These are phyloP conservation scores for Pichia pseudocactophila DNA, from an alignment of 805 yeast species.

Conservation along the genomic window DNA sequence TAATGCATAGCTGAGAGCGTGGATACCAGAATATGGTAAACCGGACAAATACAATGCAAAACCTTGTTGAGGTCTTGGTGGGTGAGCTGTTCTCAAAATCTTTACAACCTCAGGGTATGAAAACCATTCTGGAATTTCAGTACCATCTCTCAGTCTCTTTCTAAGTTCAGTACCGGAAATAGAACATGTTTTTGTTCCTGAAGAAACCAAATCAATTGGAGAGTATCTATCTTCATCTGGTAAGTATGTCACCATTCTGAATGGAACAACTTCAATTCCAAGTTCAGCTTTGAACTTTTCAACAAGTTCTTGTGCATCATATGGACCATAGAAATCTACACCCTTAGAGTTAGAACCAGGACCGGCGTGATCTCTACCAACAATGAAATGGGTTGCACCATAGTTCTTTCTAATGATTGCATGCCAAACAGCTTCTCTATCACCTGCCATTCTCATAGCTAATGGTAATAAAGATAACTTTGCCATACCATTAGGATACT, in stretches of 20 bases:
- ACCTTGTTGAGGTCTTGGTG: constrained; percentile 86
- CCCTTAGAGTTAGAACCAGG: constrained; percentile 87
- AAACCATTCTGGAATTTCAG: constrained; percentile 92
- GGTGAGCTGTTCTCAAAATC: constrained; percentile 84
- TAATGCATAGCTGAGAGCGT: constrained; percentile 69
- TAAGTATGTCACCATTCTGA: constrained; percentile 92
- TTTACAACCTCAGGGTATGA: constrained; percentile 93
- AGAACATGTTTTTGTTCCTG: constrained; percentile 72
- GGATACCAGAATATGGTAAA: constrained; percentile 48
- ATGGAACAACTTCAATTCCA: constrained; percentile 86
- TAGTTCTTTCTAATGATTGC: constrained; percentile 93
- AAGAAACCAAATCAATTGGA: constrained; percentile 85
- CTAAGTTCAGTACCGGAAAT: constrained; percentile 89
- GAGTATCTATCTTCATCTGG: constrained; percentile 94
- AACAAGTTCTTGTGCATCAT: constrained; percentile 89
- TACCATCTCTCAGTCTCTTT: constrained; percentile 76
- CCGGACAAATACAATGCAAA: constrained; percentile 67
- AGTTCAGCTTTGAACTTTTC: constrained; percentile 68
- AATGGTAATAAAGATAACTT: constrained; percentile 79
- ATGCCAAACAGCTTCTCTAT: constrained; percentile 97
- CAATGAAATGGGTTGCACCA: constrained; percentile 95
- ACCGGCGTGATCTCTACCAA: constrained; percentile 97
- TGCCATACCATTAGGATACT: constrained; percentile 93
- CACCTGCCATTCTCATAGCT: constrained; percentile 99
- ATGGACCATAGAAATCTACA: constrained; percentile 92